A percentile compares a stretch with the other conserved stretches of the same genome.
These are phyloP conservation scores for Eutrema salsugineum DNA, from an alignment of 441 rosid genomes.

Conservation along the genomic window DNA sequence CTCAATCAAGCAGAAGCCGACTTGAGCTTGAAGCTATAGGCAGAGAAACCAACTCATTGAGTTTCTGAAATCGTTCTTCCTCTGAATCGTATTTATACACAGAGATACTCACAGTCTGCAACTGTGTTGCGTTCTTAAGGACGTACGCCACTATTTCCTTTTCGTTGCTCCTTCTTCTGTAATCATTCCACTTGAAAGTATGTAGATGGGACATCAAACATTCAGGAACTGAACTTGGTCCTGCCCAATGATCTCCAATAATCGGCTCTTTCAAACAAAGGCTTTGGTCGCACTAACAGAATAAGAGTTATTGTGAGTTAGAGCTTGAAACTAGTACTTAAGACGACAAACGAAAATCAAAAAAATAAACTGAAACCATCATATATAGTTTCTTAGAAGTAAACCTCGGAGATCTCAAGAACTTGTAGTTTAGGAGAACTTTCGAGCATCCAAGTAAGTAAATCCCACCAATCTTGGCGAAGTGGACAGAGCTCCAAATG, in stretches of 20 bases:
- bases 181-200: not conserved
- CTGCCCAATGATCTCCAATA: not conserved
- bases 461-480: not conserved
- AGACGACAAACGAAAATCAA: not conserved
- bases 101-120: not conserved
- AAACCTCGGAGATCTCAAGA: not conserved
- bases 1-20: not conserved
- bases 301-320: not conserved
- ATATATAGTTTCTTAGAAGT: no score
- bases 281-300: not conserved
- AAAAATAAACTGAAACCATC: not conserved
- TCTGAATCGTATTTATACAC: not conserved
- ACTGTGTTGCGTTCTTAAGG: not conserved
- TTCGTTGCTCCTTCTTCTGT: not conserved
- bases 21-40: not conserved
- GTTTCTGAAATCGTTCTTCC: not conserved
- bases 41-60: not conserved
- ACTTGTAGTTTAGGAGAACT: constrained; percentile 3
- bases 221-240: constrained; percentile 4
- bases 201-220: constrained; percentile 2
- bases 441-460: not conserved
- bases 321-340: not conserved
- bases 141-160: not conserved
- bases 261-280: not conserved
- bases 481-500: not conserved